Percentiles rank a stretch among this genome's conserved stretches.
These are phyloP conservation scores for Bipolaris victoriae DNA, from an alignment of 2,329 filamentous ascomycete genomes.

Conservation along the genomic window DNA sequence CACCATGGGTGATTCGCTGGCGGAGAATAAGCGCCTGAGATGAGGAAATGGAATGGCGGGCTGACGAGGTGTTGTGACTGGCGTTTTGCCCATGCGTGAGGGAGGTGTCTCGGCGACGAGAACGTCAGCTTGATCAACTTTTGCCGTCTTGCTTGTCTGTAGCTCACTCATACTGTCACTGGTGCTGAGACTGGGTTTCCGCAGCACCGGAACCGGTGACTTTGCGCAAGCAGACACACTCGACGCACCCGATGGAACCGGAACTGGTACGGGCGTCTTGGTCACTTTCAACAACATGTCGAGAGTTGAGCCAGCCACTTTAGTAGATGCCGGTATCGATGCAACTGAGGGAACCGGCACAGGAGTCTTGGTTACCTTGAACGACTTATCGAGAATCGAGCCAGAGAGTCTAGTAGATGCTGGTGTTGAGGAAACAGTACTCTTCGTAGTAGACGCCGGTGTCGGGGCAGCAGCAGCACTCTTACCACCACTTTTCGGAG, in stretches of 20 bases:
- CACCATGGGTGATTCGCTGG: neutral
- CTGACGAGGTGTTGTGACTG: slow-evolving; percentile 3
- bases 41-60: slow-evolving; percentile 22
- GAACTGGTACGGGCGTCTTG: neutral
- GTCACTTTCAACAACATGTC: neutral
- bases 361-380: neutral
- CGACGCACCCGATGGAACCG: neutral
- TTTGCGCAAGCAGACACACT: slow-evolving; percentile 7
- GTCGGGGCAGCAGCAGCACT: neutral
- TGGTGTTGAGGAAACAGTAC: neutral
- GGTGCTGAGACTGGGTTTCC: neutral
- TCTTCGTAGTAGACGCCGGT: neutral
- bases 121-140: slow-evolving; percentile 5
- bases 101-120: slow-evolving; percentile 24
- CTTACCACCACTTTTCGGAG: neutral
- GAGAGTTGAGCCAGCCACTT: neutral
- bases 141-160: neutral
- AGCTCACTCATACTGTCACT: neutral
- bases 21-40: neutral
- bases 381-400: neutral
- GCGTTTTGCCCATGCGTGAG: slow-evolving; percentile 11
- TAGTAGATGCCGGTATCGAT: neutral
- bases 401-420: neutral
- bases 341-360: neutral
- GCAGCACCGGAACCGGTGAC: slow-evolving; percentile 12